Percentiles rank a stretch among this genome's conserved stretches.
phyloP scores from a whole-genome alignment of 1,284 basidiomycete genomes.

The Kwoniella shivajii region DNA sequence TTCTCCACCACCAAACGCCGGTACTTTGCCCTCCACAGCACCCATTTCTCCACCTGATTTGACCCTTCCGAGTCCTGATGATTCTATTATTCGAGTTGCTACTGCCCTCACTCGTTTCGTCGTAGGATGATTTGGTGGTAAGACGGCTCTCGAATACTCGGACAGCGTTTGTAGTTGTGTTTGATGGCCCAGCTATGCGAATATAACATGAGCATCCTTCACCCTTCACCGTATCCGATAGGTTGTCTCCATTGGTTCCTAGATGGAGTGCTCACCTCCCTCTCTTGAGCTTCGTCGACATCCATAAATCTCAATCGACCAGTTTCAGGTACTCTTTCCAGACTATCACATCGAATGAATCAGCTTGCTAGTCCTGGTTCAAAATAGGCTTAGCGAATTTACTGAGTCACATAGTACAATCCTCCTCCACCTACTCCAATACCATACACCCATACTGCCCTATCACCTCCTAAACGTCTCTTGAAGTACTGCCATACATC shows the following conservation, averaged over 20 bases:
- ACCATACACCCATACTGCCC: conserved; percentile 44
- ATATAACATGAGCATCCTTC: not conserved
- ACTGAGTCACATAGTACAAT: conserved; percentile 66
- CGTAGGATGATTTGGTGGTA: conserved; percentile 70
- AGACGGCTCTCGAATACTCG: conserved; percentile 63
- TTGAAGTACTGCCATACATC: conserved; percentile 34
- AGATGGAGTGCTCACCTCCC: conserved; percentile 43
- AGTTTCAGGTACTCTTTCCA: conserved; percentile 79
- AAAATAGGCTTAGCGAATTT: conserved; percentile 40
- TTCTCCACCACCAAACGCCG: conserved; percentile 37
- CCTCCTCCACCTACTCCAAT: conserved; percentile 54
- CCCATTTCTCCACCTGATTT: conserved; percentile 49
- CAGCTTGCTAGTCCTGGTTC: too few relatives aligned
- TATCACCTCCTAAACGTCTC: conserved; percentile 46
- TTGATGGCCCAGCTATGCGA: conserved; percentile 36
- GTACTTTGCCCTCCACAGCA: conserved; percentile 37
- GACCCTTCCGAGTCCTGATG: conserved; percentile 69
- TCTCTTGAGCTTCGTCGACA: conserved; percentile 64
- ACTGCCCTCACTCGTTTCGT: conserved; percentile 69
- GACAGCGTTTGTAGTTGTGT: conserved; percentile 61
- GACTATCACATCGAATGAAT: conserved; percentile 55
- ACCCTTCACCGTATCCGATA: not conserved
- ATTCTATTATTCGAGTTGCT: conserved; percentile 70
- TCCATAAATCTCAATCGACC: conserved; percentile 85
- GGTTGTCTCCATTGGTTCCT: not conserved